These are phyloP conservation scores for Aquilaria sinensis DNA, from an alignment of 345 rosid genomes.

Conservation along the genomic window DNA sequence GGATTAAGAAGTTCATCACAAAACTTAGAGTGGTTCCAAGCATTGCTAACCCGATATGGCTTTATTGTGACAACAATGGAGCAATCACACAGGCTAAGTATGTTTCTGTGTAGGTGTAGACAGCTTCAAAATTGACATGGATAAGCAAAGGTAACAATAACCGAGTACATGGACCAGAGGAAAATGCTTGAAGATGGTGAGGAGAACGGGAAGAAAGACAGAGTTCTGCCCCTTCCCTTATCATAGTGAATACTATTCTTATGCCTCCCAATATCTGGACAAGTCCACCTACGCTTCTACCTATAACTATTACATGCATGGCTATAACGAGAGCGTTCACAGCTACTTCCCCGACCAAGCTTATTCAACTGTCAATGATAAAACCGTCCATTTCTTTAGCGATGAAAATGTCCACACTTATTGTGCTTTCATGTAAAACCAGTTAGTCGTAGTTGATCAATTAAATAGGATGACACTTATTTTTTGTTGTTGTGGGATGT, in stretches of 20 bases:
- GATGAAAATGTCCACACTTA: constrained; percentile 82
- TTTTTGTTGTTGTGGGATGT: too few species aligned
- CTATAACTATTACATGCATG: constrained; percentile 48
- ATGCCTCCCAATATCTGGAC: constrained; percentile 43
- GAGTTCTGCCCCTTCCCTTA: constrained; percentile 88
- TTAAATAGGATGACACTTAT: too few species aligned
- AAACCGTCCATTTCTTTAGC: constrained; percentile 67
- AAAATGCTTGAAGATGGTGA: constrained; percentile 63
- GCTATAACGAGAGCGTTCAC: constrained; percentile 44
- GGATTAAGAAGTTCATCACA: too few species aligned
- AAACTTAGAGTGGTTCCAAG: too few species aligned
- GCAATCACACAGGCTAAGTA: not conserved
- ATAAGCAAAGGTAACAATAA: constrained; percentile 70
- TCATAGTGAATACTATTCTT: constrained; percentile 61
- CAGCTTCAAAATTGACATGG: constrained; percentile 65
- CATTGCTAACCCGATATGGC: too few species aligned
- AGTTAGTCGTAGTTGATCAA: too few species aligned
- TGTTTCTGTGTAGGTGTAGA: constrained; percentile 52
- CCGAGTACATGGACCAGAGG: constrained; percentile 55
- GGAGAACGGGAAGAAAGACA: constrained; percentile 67
- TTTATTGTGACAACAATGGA: too few species aligned
- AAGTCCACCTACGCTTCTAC: constrained; percentile 41
- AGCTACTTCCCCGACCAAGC: constrained; percentile 58
- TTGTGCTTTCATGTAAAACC: constrained; percentile 35
- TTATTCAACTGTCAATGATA: constrained; percentile 43